phyloP scores from a whole-genome alignment of 148 eudicot species.

The Drosera capensis region DNA sequence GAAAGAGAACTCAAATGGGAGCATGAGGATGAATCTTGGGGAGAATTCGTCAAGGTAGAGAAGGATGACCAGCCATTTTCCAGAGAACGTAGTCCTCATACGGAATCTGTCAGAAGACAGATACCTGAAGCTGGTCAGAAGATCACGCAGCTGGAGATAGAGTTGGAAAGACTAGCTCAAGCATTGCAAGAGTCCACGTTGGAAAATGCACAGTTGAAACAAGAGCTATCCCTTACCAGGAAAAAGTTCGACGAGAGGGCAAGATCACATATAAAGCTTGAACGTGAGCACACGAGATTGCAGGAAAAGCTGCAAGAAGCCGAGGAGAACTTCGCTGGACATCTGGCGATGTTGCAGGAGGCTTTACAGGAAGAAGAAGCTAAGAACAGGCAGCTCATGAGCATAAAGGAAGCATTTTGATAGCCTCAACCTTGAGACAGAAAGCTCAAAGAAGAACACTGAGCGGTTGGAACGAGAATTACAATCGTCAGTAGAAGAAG shows the following conservation, averaged over 20 bases:
- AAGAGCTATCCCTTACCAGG: constrained; percentile 27
- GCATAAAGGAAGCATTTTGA: constrained; percentile 64
- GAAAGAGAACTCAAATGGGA: constrained; percentile 35
- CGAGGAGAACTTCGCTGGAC: constrained; percentile 36
- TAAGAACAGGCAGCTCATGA: constrained; percentile 48
- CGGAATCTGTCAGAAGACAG: constrained; percentile 33
- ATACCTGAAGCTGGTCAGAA: constrained; percentile 66
- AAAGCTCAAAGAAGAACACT: constrained; percentile 63
- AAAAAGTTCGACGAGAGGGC: constrained; percentile 39
- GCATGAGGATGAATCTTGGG: constrained; percentile 46
- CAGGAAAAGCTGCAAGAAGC: constrained; percentile 36
- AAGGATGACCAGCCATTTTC: constrained; percentile 33
- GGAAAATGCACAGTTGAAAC: constrained; percentile 40
- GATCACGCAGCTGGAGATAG: constrained; percentile 54
- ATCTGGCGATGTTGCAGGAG: constrained; percentile 51
- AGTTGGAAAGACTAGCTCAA: constrained; percentile 38
- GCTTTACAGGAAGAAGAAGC: constrained; percentile 48
- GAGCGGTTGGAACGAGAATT: constrained; percentile 53
- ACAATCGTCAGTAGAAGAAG: constrained; percentile 24
- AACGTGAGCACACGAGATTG: constrained; percentile 40
- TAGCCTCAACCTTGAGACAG: constrained; percentile 46
- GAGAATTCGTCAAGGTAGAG: constrained; percentile 89
- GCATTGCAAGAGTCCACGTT: constrained; percentile 48
- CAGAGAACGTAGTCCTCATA: constrained; percentile 19
- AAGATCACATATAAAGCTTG: constrained; percentile 43